These are phyloP conservation scores for Pseudozyma pruni DNA, from an alignment of 1,284 basidiomycete species.

Conservation along the genomic window DNA sequence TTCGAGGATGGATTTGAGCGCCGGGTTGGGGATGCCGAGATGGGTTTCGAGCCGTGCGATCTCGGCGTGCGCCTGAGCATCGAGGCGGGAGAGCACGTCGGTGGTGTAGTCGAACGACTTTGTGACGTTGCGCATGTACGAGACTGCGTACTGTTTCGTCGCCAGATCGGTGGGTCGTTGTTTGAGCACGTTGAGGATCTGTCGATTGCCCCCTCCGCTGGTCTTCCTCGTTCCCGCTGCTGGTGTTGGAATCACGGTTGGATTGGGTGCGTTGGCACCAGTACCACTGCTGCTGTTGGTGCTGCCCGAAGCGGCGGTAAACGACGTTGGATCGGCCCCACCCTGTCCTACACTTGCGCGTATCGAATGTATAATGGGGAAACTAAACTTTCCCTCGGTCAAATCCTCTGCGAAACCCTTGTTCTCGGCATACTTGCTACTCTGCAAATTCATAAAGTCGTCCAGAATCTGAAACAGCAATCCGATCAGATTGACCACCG, in stretches of 20 bases:
- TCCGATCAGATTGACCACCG: conserved; percentile 91
- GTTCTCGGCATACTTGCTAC: conserved; percentile 83
- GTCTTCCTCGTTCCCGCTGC: background rate
- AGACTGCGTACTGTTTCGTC: conserved; percentile 62
- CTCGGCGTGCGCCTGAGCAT: conserved; percentile 51
- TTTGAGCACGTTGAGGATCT: conserved; percentile 61
- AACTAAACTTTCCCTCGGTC: conserved; percentile 95
- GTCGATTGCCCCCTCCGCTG: conserved; percentile 38
- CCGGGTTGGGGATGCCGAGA: conserved; percentile 36
- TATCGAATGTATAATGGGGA: conserved; percentile 90
- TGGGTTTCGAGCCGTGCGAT: conserved; percentile 37
- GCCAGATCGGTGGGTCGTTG: conserved; percentile 60
- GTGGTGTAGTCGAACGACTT: conserved; percentile 62
- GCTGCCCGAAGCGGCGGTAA: too few species aligned
- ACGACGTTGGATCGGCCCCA: background rate
- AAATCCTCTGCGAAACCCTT: conserved; percentile 96
- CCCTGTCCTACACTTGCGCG: conserved; percentile 67
- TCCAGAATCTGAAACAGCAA: conserved; percentile 96
- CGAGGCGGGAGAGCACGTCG: conserved; percentile 53
- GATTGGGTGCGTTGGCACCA: conserved; percentile 13
- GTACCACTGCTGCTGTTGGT: background rate
- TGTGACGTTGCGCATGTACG: conserved; percentile 61
- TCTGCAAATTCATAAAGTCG: conserved; percentile 95
- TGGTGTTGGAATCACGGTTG: conserved; percentile 3
- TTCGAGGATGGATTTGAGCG: conserved; percentile 48